Evolutionary conservation across 2,329 filamentous ascomycete genomes (phyloP), one percentile per base, ranked within the genome.

Genomic region (Sclerotinia sclerotiorum): DNA sequence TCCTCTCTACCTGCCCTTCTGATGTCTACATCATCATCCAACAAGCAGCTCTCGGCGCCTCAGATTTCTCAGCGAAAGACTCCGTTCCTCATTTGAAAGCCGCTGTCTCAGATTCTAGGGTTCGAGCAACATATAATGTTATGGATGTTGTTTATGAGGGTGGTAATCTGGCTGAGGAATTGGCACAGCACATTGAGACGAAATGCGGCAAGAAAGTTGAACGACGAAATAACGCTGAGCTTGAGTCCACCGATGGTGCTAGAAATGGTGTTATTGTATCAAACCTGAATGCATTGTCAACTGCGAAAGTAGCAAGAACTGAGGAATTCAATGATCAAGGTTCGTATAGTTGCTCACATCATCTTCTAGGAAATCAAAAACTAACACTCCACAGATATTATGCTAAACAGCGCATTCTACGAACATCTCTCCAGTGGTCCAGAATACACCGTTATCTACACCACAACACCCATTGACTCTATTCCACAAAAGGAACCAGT

Each of bases 361-460:
- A 21, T 27, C 5, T 17, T 39, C 5, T 5, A 67, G 8, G 15
- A 42, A 35, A 29, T 15, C 19, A 15, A 10, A 6, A 21, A 63
- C 65, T 67, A 67, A 67, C 13, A 0, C 27, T 2, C 61, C 10
- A 61, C 73, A 81, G 71, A 75, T 67, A 67, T 70, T 6, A 46
- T 57, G 17, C 66, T 74, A 42, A 70, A 71, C 58, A 70, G n/a
- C 48, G 52, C 54, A 3, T 21, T 80, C 19, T 76, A 88, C 4
- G 79, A 82, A 3, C 51, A 70, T 48, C 58, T 76, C 5, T 55
- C 68, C 1, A 69, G 63, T 29, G 73, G 70, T 11, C 62, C 70
- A 11, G 83, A 84, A 70, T 94, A 91, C 79, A 95, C 92, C 0
- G 84, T 97, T 68, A 81, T 97, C 71, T 92, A 93, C 78, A 84